Evolutionary conservation across 2,329 filamentous ascomycete genomes (phyloP).

Genomic region (Fusarium sp.): DNA sequence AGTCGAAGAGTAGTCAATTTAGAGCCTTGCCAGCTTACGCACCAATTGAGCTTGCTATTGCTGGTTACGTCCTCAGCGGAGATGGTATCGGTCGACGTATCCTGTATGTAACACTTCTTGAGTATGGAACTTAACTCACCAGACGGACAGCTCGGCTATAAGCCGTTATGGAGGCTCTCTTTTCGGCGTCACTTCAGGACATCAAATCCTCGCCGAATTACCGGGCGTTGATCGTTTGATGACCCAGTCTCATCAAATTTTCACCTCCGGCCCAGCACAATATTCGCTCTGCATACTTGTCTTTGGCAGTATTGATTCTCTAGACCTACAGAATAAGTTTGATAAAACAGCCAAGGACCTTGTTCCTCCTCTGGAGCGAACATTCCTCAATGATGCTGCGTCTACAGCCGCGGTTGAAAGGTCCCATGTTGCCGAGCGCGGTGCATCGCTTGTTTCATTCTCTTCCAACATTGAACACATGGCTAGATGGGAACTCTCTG

Average conservation of each 20-base stretch:
- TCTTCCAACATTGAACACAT: constrained; percentile 15
- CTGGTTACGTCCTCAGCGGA: constrained; percentile 23
- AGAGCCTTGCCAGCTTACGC: constrained; percentile 20
- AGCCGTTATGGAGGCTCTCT: constrained; percentile 37
- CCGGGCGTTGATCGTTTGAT: constrained; percentile 35
- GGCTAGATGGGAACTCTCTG: constrained; percentile 41
- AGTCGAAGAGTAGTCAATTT: not conserved
- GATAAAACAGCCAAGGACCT: constrained; percentile 20
- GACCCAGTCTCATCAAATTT: constrained; percentile 27
- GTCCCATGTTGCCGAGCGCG: constrained; percentile 26
- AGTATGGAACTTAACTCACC: not conserved
- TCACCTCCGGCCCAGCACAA: constrained; percentile 23
- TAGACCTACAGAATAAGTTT: constrained; percentile 23
- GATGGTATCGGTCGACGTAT: constrained; percentile 29
- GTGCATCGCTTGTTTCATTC: constrained; percentile 33
- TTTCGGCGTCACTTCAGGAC: constrained; percentile 36
- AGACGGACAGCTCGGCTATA: constrained; percentile 5
- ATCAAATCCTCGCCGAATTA: constrained; percentile 36
- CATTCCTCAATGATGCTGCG: constrained; percentile 40
- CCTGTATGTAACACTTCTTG: constrained; percentile 15
- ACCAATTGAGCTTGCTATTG: constrained; percentile 30
- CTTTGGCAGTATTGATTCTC: constrained; percentile 26
- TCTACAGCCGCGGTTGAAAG: constrained; percentile 37
- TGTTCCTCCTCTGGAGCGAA: constrained; percentile 27
- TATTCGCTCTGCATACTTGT: constrained; percentile 33